Evolutionary conservation across 2,329 filamentous ascomycete species (phyloP).

Genomic region (Colletotrichum phormii): DNA sequence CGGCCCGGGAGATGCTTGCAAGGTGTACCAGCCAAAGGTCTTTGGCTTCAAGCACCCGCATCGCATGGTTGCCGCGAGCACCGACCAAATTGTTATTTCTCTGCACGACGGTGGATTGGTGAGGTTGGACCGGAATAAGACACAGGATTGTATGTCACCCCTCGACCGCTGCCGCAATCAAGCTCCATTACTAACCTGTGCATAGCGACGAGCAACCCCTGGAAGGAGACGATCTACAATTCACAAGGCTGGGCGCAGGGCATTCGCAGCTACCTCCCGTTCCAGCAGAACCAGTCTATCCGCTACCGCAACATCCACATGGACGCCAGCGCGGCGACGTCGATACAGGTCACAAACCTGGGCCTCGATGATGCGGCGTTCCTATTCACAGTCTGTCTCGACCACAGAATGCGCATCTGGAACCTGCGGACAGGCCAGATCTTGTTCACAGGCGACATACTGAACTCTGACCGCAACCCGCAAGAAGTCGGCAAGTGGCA

Average conservation of each 20-base stretch:
- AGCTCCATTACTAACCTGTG: slow-evolving; percentile 37
- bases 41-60: slow-evolving; percentile 85
- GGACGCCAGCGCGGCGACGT: slow-evolving; percentile 75
- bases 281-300: slow-evolving; percentile 73
- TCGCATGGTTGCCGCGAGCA: slow-evolving; percentile 79
- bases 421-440: slow-evolving; percentile 85
- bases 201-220: slow-evolving; percentile 53
- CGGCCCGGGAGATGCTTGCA: slow-evolving; percentile 81
- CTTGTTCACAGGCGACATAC: slow-evolving; percentile 80
- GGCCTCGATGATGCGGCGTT: slow-evolving; percentile 63
- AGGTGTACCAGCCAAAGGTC: slow-evolving; percentile 77
- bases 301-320: slow-evolving; percentile 73
- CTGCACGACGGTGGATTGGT: slow-evolving; percentile 84
- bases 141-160: slow-evolving; percentile 56
- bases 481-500: slow-evolving; percentile 79
- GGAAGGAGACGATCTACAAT: slow-evolving; percentile 80
- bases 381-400: slow-evolving; percentile 85
- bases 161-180: background rate
- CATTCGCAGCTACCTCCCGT: slow-evolving; percentile 73
- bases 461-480: slow-evolving; percentile 74
- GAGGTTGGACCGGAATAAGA: slow-evolving; percentile 71
- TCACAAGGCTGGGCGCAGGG: slow-evolving; percentile 79
- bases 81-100: slow-evolving; percentile 81
- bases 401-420: slow-evolving; percentile 92
- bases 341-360: slow-evolving; percentile 66